Conservation (phyloP, 148 eudicot species). For the Spergularia bocconei region DNA sequence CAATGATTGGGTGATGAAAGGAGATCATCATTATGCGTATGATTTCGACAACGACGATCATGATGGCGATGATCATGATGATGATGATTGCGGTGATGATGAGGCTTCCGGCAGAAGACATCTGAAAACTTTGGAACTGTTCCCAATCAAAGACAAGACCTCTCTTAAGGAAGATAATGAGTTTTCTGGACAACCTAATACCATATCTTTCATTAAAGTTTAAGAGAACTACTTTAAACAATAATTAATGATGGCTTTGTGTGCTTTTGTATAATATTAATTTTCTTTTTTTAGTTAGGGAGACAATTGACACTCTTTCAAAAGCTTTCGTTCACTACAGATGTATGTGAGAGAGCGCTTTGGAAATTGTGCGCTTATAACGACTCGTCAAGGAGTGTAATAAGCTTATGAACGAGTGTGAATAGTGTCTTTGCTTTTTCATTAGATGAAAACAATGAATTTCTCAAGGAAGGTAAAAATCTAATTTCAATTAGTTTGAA, state of each 20-base stretch:
- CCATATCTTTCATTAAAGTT: not conserved
- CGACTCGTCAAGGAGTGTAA: not conserved
- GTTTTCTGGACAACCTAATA: slow-evolving; percentile 4
- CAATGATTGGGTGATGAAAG: slow-evolving; percentile 24
- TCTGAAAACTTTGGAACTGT: slow-evolving; percentile 76
- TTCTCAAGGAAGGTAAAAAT: too few relatives aligned
- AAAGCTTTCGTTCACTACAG: not conserved
- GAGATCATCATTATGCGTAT: not conserved
- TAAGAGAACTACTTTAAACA: not conserved
- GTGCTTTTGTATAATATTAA: not conserved
- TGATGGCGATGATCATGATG: not conserved
- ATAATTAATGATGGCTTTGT: not conserved
- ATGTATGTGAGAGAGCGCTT: too few relatives aligned
- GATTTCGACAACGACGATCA: not conserved
- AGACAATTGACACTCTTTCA: not conserved
- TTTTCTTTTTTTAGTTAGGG: not conserved
- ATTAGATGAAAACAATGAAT: too few relatives aligned
- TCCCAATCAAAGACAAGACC: slow-evolving; percentile 55
- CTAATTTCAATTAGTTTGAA: too few relatives aligned
- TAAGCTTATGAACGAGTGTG: not conserved
- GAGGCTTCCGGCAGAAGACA: slow-evolving; percentile 25
- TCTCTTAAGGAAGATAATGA: slow-evolving; percentile 8
- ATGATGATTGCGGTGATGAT: slow-evolving; percentile 11
- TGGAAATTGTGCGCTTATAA: too few relatives aligned
- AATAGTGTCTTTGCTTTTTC: not conserved